A percentile compares a stretch with the other conserved stretches of the same genome.
Conservation (phyloP, 345 rosid genomes). For the Salix brachista region DNA sequence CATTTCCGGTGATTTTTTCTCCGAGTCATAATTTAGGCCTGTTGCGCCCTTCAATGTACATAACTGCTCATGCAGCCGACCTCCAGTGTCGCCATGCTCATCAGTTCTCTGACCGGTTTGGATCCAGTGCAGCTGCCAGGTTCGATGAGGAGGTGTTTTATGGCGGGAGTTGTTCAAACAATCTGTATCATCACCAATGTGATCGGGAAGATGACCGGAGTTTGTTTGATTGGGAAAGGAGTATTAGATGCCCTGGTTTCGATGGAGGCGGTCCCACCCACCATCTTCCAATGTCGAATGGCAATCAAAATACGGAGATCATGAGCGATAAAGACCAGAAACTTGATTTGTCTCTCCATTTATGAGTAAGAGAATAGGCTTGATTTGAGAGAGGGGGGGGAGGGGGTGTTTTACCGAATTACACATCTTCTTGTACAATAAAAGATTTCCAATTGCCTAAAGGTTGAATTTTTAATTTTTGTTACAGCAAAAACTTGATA, state of each 20-base stretch:
- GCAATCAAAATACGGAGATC: slow-evolving; percentile 11
- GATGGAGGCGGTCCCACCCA: slow-evolving; percentile 10
- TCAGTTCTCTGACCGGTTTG: slow-evolving; percentile 28
- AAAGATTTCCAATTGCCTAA: neutral
- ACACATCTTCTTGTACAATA: neutral
- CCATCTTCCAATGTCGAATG: slow-evolving; percentile 10
- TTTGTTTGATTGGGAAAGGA: slow-evolving; percentile 40
- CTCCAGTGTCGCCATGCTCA: slow-evolving; percentile 31
- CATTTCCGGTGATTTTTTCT: slow-evolving; percentile 36
- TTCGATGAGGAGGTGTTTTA: slow-evolving; percentile 24
- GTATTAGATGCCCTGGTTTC: slow-evolving; percentile 20
- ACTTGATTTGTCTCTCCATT: slow-evolving; percentile 81
- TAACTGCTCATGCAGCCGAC: slow-evolving; percentile 47
- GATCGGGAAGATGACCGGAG: slow-evolving; percentile 24
- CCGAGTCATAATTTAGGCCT: slow-evolving; percentile 35
- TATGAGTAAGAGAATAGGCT: slow-evolving; percentile 29
- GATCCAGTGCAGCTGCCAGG: slow-evolving; percentile 33
- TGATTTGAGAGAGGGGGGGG: neutral
- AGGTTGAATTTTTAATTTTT: neutral
- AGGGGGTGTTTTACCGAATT: neutral
- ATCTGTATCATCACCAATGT: neutral
- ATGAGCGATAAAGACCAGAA: slow-evolving; percentile 37
- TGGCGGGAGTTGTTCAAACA: slow-evolving; percentile 17
- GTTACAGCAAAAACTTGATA: neutral
- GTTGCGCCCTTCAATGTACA: slow-evolving; percentile 44